Percentiles rank a stretch among this genome's conserved stretches.
Conservation (phyloP, 192 early-diverging fungal genomes). For the Gonapodya prolifera region DNA sequence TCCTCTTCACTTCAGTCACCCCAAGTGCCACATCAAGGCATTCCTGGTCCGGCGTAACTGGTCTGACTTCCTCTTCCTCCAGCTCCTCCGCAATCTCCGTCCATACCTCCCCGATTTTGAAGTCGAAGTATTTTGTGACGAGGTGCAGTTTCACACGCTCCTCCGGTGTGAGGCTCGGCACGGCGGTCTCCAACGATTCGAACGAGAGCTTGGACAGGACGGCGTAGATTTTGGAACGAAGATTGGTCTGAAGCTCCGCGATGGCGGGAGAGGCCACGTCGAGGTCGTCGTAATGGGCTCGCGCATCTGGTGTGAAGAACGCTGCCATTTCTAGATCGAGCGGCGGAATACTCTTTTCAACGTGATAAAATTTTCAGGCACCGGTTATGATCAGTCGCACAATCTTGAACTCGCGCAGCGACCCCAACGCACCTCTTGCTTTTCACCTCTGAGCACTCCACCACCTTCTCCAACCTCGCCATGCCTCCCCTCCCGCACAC, state of each 20-base stretch:
- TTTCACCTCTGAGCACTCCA: not conserved
- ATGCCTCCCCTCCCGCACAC: not conserved
- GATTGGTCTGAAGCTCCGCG: not conserved
- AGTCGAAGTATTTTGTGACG: constrained; percentile 34
- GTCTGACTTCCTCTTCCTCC: constrained; percentile 27
- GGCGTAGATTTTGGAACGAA: not conserved
- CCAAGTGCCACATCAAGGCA: not conserved
- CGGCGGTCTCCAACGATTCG: not conserved
- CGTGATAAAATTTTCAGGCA: constrained; percentile 8
- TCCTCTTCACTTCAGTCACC: not conserved
- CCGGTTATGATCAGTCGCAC: not conserved
- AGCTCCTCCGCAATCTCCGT: constrained; percentile 31
- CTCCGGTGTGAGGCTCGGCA: constrained; percentile 6
- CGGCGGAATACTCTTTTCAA: constrained; percentile 29
- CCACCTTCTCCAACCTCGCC: not conserved
- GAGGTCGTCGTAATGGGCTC: constrained; percentile 13
- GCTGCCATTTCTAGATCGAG: constrained; percentile 28
- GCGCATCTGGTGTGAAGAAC: not conserved
- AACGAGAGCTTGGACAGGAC: constrained; percentile 3
- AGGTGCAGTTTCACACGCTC: not conserved
- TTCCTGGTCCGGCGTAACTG: constrained; percentile 24
- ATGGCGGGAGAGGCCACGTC: constrained; percentile 23
- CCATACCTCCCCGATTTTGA: constrained; percentile 41
- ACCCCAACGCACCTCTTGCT: not conserved
- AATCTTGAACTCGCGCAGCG: not conserved